Percentiles rank a stretch among this genome's conserved stretches.
phyloP scores from a whole-genome alignment of 2,329 filamentous ascomycete genomes.

The Colletotrichum tabaci region DNA sequence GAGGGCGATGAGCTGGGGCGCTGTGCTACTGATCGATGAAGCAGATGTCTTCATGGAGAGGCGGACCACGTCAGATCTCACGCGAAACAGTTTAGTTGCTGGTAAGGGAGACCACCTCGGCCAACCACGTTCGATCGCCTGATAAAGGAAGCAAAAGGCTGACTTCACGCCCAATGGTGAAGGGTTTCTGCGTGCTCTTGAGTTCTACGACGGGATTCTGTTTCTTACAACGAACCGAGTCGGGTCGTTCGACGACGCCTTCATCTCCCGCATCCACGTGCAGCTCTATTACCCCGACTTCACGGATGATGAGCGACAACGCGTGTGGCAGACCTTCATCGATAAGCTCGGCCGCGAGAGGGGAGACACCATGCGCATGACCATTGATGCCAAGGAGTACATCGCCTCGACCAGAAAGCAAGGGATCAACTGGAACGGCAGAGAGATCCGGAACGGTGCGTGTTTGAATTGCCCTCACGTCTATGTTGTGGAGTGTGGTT shows the following conservation, averaged over 20 bases:
- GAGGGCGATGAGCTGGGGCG: conserved; percentile 47
- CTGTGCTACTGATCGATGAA: conserved; percentile 50
- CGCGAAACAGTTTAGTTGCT: conserved; percentile 34
- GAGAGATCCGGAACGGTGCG: conserved; percentile 48
- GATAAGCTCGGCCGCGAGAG: conserved; percentile 47
- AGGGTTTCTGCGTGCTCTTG: conserved; percentile 50
- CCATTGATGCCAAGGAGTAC: conserved; percentile 43
- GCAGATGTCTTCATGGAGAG: conserved; percentile 47
- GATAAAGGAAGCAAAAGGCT: neutral
- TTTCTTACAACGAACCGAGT: conserved; percentile 51
- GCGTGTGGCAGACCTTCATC: conserved; percentile 49
- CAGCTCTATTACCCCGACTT: conserved; percentile 49
- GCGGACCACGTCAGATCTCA: conserved; percentile 40
- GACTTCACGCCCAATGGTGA: conserved; percentile 5
- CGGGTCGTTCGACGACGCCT: conserved; percentile 50
- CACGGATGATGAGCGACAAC: conserved; percentile 45
- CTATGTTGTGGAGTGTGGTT: too few relatives aligned
- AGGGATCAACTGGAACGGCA: conserved; percentile 44
- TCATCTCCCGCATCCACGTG: conserved; percentile 51
- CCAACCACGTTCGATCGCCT: neutral
- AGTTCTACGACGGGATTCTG: conserved; percentile 51
- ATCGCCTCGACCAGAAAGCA: conserved; percentile 35
- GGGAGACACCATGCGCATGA: conserved; percentile 45
- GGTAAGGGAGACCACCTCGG: conserved; percentile 34
- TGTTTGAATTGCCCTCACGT: too few relatives aligned